A percentile compares a stretch with the other conserved stretches of the same genome.
phyloP scores from a whole-genome alignment of 371 early-diverging fungal genomes.

The Apophysomyces sp. region DNA sequence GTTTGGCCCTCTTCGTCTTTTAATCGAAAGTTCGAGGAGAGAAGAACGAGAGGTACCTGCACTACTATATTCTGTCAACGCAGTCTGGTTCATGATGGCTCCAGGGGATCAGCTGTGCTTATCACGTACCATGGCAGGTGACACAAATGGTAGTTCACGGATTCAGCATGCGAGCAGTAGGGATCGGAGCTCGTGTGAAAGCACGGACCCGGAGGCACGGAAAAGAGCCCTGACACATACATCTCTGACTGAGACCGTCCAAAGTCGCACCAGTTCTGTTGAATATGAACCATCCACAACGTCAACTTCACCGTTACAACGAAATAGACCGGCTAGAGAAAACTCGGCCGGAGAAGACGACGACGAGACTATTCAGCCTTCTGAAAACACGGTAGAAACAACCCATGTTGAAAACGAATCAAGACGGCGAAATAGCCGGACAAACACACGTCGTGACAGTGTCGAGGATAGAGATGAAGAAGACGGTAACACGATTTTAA shows the following conservation, averaged over 20 bases:
- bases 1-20: conserved; percentile 84
- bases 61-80: conserved; percentile 73
- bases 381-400: not conserved
- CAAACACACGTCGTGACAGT: not conserved
- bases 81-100: conserved; percentile 81
- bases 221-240: conserved; percentile 9
- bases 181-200: not conserved
- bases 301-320: conserved; percentile 11
- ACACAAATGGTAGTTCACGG: conserved; percentile 4
- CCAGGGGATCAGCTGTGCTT: conserved; percentile 35
- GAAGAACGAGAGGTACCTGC: conserved; percentile 82
- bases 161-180: not conserved
- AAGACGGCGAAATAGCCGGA: not conserved
- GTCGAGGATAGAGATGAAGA: conserved; percentile 49
- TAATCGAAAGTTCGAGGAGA: conserved; percentile 73
- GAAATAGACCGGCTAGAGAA: not conserved
- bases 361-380: not conserved
- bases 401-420: not conserved
- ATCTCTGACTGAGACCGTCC: conserved; percentile 14
- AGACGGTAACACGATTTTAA: conserved; percentile 23
- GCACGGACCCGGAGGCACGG: not conserved
- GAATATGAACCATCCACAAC: conserved; percentile 20
- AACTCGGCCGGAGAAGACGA: conserved; percentile 27
- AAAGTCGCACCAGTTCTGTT: conserved; percentile 4
- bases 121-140: conserved; percentile 9